Evolutionary conservation across 768 basidiomycete genomes (phyloP).

Genomic region (Naganishia vishniacii): DNA sequence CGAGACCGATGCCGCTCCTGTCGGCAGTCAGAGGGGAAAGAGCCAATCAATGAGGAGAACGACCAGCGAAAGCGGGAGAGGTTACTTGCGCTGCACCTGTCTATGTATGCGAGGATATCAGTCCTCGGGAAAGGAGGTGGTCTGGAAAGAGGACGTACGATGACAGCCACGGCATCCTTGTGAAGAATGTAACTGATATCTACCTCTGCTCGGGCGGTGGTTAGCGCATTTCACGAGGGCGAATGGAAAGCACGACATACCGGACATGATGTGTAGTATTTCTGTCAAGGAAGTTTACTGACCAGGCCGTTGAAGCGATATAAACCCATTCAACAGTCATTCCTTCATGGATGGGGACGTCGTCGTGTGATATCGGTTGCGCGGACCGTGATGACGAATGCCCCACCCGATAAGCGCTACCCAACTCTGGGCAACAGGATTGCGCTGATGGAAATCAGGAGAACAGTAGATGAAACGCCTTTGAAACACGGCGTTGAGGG

Average conservation of each 20-base stretch:
- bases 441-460: not conserved
- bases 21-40: too few relatives aligned
- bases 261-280: slow-evolving; percentile 4
- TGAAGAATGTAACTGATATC: slow-evolving; percentile 34
- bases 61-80: not conserved
- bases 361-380: too few relatives aligned
- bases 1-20: slow-evolving; percentile 42
- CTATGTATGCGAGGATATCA: not conserved
- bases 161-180: slow-evolving; percentile 42
- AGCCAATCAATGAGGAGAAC: not conserved
- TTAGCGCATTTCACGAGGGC: not conserved
- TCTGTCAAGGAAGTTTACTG: too few relatives aligned
- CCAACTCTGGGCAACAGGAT: not conserved
- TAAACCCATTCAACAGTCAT: too few relatives aligned
- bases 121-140: not conserved
- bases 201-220: not conserved
- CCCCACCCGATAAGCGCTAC: too few relatives aligned
- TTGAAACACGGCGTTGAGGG: not conserved
- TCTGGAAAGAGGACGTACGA: slow-evolving; percentile 20
- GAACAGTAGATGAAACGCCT: not conserved
- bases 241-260: not conserved
- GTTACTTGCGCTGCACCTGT: slow-evolving; percentile 26
- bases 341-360: too few relatives aligned
- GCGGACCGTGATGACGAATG: not conserved
- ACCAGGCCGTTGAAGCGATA: too few relatives aligned